phyloP scores from a whole-genome alignment of 1,284 basidiomycete species.

The Apiotrichum sp. region DNA sequence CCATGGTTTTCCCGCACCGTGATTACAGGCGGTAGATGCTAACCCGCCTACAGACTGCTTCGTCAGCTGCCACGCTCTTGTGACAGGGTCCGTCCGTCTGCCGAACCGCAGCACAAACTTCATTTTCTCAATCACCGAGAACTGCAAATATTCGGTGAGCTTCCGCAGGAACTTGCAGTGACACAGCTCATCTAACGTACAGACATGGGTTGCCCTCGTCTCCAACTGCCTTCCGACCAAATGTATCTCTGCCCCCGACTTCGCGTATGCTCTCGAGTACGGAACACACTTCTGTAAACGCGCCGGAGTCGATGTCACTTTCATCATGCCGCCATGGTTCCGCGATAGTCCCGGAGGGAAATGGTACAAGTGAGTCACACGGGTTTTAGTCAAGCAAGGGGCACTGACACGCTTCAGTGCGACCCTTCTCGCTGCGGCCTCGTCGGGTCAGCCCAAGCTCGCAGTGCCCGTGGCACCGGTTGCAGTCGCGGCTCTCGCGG shows the following conservation, averaged over 20 bases:
- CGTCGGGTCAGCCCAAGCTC: no score
- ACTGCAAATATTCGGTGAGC: conserved; percentile 30
- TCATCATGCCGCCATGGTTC: conserved; percentile 23
- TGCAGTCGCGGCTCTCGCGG: no score
- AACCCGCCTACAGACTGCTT: conserved; percentile 21
- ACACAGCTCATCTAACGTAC: not conserved
- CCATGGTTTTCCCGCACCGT: not conserved
- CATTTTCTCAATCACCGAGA: conserved; percentile 16
- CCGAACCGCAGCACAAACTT: conserved; percentile 14
- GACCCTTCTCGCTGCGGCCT: no score
- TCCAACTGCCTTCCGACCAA: conserved; percentile 23
- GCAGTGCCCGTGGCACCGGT: no score
- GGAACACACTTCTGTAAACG: conserved; percentile 24
- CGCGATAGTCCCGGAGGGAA: conserved; percentile 16
- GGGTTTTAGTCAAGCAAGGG: no score
- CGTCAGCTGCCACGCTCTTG: conserved; percentile 19
- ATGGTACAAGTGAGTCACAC: conserved; percentile 32
- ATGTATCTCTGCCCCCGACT: conserved; percentile 34
- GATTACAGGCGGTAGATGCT: not conserved
- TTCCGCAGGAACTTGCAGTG: not conserved
- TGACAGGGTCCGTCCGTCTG: conserved; percentile 11
- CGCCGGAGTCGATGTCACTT: conserved; percentile 25
- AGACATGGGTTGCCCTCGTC: conserved; percentile 22
- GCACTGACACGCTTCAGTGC: no score
- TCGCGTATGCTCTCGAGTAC: conserved; percentile 39